phyloP scores from a whole-genome alignment of 441 rosid species.

The Jatropha podagrica region DNA sequence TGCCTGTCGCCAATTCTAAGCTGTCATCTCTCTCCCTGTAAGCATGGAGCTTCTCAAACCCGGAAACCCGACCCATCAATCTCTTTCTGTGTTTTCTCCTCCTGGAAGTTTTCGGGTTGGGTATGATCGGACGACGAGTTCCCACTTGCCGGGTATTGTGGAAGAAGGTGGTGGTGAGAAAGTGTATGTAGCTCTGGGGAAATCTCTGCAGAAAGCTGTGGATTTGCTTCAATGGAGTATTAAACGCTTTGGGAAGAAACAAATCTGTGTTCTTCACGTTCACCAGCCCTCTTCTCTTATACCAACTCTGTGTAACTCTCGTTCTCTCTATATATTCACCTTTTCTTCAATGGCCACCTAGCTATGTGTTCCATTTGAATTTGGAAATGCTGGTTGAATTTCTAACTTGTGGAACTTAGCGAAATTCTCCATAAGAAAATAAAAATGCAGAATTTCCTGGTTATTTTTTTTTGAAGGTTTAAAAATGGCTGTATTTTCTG shows the following conservation, averaged over 20 bases:
- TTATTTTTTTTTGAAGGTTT: not conserved
- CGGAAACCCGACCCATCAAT: conserved; percentile 18
- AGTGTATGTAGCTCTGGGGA: conserved; percentile 65
- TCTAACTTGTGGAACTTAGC: not conserved
- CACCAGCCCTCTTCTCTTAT: conserved; percentile 56
- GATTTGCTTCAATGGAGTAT: conserved; percentile 53
- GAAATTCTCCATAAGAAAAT: not conserved
- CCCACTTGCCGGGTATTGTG: conserved; percentile 32
- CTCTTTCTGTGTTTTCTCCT: conserved; percentile 27
- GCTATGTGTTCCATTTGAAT: not conserved
- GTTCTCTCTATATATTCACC: conserved; percentile 1
- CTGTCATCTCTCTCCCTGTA: not conserved
- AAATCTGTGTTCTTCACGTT: conserved; percentile 60
- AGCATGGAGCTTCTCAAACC: conserved; percentile 42
- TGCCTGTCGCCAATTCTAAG: not conserved
- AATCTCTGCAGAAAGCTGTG: conserved; percentile 42
- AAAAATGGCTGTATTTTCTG: not conserved
- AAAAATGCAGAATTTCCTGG: not conserved
- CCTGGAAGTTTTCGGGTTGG: conserved; percentile 16
- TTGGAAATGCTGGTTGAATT: not conserved
- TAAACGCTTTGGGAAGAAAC: conserved; percentile 32
- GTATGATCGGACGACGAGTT: conserved; percentile 14
- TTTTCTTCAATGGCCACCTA: not conserved
- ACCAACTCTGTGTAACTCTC: conserved; percentile 52
- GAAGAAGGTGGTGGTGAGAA: conserved; percentile 32